Conservation (phyloP, 1,139 yeast genomes). For the Magnusiomyces ingens region DNA sequence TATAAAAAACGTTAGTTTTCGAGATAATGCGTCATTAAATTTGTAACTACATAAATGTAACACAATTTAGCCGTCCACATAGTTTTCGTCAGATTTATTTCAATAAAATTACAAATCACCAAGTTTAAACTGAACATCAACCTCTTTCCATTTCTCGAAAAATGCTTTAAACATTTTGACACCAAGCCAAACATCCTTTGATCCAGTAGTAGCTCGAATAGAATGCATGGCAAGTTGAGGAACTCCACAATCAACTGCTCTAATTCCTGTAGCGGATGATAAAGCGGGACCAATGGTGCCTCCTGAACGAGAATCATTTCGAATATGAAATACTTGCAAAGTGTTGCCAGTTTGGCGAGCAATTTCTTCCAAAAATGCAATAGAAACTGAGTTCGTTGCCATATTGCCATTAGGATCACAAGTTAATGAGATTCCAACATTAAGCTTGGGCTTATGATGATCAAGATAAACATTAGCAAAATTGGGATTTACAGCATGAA, state of each 20-base stretch:
- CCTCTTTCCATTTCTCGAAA: slow-evolving; percentile 45
- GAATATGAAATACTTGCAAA: slow-evolving; percentile 53
- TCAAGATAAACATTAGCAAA: slow-evolving; percentile 61
- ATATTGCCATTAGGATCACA: slow-evolving; percentile 74
- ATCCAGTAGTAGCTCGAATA: slow-evolving; percentile 90
- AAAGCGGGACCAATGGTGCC: slow-evolving; percentile 93
- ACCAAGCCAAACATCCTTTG: slow-evolving; percentile 65
- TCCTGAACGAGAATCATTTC: slow-evolving; percentile 91
- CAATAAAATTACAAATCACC: slow-evolving; percentile 24
- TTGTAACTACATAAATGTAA: too few species aligned
- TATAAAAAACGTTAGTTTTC: too few species aligned
- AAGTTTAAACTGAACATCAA: slow-evolving; percentile 28
- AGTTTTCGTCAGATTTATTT: background rate
- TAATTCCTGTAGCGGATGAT: slow-evolving; percentile 77
- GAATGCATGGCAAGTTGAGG: slow-evolving; percentile 95
- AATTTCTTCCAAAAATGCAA: slow-evolving; percentile 58
- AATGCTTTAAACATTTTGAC: slow-evolving; percentile 60
- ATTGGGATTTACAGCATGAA: slow-evolving; percentile 94
- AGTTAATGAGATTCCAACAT: slow-evolving; percentile 64
- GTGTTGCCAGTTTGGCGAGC: slow-evolving; percentile 55
- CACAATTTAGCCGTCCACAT: background rate
- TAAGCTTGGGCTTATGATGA: slow-evolving; percentile 70
- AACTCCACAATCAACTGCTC: slow-evolving; percentile 86
- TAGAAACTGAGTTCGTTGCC: slow-evolving; percentile 71
- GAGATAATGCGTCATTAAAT: too few species aligned